These are phyloP conservation scores for Penstemon newberryi DNA, from an alignment of 257 asterid species.

Conservation along the genomic window DNA sequence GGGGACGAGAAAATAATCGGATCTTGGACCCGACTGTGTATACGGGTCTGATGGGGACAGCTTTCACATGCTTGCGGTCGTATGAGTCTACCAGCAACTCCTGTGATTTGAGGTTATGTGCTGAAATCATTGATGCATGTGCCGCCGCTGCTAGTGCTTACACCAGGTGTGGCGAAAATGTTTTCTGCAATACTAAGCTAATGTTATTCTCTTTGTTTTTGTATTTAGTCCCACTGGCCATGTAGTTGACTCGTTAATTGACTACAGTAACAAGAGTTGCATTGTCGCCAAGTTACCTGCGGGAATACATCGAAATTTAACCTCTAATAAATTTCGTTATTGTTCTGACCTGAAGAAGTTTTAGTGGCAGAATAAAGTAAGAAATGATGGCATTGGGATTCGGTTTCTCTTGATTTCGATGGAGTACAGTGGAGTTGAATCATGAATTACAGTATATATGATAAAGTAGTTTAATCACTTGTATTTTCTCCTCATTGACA, in stretches of 20 bases:
- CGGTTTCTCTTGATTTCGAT: no score
- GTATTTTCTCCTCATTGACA: no score
- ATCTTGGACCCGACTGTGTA: constrained; percentile 56
- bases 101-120: constrained; percentile 55
- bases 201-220: not conserved
- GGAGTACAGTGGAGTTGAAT: no score
- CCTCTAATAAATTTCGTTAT: no score
- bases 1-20: constrained; percentile 28
- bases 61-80: constrained; percentile 66
- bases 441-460: no score
- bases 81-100: constrained; percentile 62
- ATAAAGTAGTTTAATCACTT: no score
- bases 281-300: no score
- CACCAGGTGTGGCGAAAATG: constrained; percentile 40
- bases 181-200: not conserved
- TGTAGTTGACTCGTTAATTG: not conserved
- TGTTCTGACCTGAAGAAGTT: no score
- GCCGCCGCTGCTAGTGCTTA: constrained; percentile 33
- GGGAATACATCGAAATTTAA: no score
- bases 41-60: constrained; percentile 75
- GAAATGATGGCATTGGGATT: no score
- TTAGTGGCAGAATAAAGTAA: no score
- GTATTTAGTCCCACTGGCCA: not conserved
- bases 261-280: no score
- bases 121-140: constrained; percentile 62